Percentiles rank a stretch among this genome's conserved stretches.
Evolutionary conservation across 345 rosid species (phyloP).

Genomic region (Psidium friedrichsthalianum): DNA sequence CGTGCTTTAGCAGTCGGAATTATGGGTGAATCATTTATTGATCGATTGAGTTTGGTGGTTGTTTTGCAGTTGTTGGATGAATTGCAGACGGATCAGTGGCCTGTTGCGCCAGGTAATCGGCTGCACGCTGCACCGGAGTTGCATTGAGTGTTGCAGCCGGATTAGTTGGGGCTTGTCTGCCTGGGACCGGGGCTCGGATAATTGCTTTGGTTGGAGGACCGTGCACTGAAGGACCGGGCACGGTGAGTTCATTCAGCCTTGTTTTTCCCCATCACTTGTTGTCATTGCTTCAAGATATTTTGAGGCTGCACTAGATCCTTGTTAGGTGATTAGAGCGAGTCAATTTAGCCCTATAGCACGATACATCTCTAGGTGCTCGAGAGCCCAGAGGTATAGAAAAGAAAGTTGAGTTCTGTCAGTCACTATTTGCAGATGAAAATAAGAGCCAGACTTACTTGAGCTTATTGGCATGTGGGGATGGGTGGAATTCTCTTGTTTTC

Average conservation of each 20-base stretch:
- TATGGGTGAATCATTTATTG: background rate
- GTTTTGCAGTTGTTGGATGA: slow-evolving; percentile 76
- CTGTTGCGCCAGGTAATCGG: slow-evolving; percentile 61
- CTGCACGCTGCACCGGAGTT: slow-evolving; percentile 87
- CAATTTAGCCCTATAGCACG: background rate
- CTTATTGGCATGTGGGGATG: background rate
- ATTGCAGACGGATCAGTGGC: slow-evolving; percentile 97
- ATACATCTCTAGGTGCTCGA: background rate
- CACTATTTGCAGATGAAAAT: background rate
- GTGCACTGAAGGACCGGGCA: slow-evolving; percentile 97
- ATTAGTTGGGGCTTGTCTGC: slow-evolving; percentile 90
- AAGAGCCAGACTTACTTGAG: background rate
- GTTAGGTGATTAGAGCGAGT: background rate
- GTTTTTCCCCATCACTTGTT: background rate
- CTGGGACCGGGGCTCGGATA: slow-evolving; percentile 94
- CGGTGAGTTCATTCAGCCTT: slow-evolving; percentile 39
- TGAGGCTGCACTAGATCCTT: background rate
- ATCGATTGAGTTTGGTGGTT: background rate
- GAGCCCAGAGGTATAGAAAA: background rate
- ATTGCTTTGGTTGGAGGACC: slow-evolving; percentile 98
- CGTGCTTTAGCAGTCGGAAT: background rate
- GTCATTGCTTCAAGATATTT: background rate
- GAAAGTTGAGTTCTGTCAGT: background rate
- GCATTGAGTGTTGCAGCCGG: slow-evolving; percentile 91
- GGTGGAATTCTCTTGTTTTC: background rate